Evolutionary conservation across 192 early-diverging fungal genomes (phyloP).

Genomic region (Coemansia sp.): DNA sequence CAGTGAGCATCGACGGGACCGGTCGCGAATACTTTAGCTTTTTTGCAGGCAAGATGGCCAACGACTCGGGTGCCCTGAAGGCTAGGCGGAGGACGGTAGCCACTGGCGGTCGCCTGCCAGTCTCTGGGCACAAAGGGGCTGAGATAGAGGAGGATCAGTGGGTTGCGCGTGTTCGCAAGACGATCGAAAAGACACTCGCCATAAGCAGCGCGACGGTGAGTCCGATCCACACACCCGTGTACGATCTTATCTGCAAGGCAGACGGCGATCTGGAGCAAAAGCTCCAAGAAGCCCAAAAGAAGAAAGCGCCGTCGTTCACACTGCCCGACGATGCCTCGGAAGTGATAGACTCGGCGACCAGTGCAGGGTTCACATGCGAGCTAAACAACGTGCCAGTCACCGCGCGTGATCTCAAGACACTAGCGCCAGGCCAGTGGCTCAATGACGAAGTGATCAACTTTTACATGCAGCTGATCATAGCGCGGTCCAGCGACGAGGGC

Average conservation of each 20-base stretch:
- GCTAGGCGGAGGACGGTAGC: too few species aligned
- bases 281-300: constrained; percentile 16
- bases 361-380: constrained; percentile 20
- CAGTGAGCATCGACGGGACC: constrained; percentile 34
- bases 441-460: constrained; percentile 98
- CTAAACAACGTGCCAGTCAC: constrained; percentile 57
- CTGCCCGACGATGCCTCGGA: constrained; percentile 25
- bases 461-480: constrained; percentile 76
- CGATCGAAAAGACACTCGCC: constrained; percentile 34
- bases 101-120: too few species aligned
- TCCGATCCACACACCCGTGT: constrained; percentile 26
- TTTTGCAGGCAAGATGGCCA: neutral
- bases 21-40: neutral
- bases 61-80: too few species aligned
- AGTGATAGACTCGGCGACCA: constrained; percentile 11
- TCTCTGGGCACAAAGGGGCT: neutral
- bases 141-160: constrained; percentile 12
- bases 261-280: constrained; percentile 24
- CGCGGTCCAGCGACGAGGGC: constrained; percentile 52
- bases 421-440: constrained; percentile 75
- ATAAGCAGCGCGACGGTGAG: constrained; percentile 7
- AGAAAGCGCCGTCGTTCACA: neutral
- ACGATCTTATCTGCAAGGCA: constrained; percentile 21
- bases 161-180: constrained; percentile 35
- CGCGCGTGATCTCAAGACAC: constrained; percentile 65